Evolutionary conservation across 257 asterid genomes (phyloP).

Genomic region (Nicotiana benthamiana): DNA sequence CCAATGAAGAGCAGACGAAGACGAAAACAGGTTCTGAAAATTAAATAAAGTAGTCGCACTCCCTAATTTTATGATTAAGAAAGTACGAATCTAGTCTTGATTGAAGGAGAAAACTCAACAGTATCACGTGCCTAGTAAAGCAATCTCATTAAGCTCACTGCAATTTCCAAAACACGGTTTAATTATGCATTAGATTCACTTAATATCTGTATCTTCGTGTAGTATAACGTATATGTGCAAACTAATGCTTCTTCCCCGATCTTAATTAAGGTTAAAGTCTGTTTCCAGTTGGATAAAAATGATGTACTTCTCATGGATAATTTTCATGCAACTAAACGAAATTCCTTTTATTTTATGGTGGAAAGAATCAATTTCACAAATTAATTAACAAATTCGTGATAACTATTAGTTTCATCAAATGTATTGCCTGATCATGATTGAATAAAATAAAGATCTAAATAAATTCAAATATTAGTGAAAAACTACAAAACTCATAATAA

Average conservation of each 20-base stretch:
- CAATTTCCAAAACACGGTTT: conserved; percentile 22
- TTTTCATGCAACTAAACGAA: background rate
- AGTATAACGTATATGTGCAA: background rate
- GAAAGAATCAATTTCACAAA: too few relatives aligned
- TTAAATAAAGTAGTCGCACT: background rate
- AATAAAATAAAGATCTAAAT: too few relatives aligned
- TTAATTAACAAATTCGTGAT: too few relatives aligned
- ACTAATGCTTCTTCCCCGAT: background rate
- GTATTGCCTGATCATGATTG: too few relatives aligned
- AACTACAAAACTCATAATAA: too few relatives aligned
- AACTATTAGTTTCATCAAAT: too few relatives aligned
- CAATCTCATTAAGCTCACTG: background rate
- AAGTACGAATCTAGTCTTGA: conserved; percentile 1
- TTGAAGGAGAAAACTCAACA: conserved; percentile 5
- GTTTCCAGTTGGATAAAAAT: background rate
- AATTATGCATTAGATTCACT: background rate
- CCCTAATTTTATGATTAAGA: background rate
- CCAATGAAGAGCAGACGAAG: background rate
- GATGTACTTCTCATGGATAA: background rate
- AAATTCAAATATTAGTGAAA: background rate
- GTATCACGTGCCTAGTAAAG: conserved; percentile 20
- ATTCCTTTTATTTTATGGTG: too few relatives aligned
- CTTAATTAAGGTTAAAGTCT: background rate
- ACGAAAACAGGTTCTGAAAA: background rate
- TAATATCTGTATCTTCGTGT: background rate